A percentile compares a stretch with the other conserved stretches of the same genome.
phyloP scores from a whole-genome alignment of 2,329 filamentous ascomycete genomes.

The Aspergillus sp. region DNA sequence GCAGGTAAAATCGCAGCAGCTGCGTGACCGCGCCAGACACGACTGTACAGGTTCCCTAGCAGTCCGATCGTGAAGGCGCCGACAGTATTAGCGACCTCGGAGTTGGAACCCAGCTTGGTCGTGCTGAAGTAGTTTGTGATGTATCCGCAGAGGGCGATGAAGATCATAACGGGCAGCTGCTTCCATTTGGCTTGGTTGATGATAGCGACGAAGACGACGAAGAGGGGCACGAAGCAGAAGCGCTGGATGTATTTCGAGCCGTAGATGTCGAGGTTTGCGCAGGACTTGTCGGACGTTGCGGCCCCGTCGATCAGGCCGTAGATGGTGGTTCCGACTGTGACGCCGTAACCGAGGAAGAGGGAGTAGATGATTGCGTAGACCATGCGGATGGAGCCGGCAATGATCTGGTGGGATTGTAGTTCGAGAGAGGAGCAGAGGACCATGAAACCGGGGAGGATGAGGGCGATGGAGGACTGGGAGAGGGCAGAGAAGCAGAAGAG shows the following conservation, averaged over 20 bases:
- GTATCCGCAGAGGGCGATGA: conserved; percentile 74
- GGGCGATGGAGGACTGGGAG: conserved; percentile 69
- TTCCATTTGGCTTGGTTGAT: conserved; percentile 83
- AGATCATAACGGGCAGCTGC: conserved; percentile 74
- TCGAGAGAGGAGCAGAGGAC: conserved; percentile 64
- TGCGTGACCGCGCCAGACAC: conserved; percentile 72
- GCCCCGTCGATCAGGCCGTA: conserved; percentile 62
- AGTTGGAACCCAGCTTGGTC: conserved; percentile 66
- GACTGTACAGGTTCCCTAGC: conserved; percentile 75
- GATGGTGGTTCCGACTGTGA: conserved; percentile 65
- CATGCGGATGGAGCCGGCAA: conserved; percentile 71
- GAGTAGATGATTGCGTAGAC: conserved; percentile 75
- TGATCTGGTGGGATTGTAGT: conserved; percentile 67
- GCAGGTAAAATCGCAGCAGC: conserved; percentile 84
- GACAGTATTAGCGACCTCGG: conserved; percentile 75
- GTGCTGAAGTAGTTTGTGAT: conserved; percentile 73
- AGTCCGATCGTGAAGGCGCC: conserved; percentile 81
- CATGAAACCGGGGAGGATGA: conserved; percentile 70
- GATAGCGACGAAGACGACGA: conserved; percentile 72
- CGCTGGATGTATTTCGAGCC: conserved; percentile 48
- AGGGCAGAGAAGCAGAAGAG: conserved; percentile 72
- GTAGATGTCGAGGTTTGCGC: conserved; percentile 50
- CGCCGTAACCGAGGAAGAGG: conserved; percentile 70
- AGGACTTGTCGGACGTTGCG: conserved; percentile 52
- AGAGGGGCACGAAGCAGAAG: conserved; percentile 73